Conservation (phyloP, 192 early-diverging fungal genomes). For the Rhizoclosmatium sp. region DNA sequence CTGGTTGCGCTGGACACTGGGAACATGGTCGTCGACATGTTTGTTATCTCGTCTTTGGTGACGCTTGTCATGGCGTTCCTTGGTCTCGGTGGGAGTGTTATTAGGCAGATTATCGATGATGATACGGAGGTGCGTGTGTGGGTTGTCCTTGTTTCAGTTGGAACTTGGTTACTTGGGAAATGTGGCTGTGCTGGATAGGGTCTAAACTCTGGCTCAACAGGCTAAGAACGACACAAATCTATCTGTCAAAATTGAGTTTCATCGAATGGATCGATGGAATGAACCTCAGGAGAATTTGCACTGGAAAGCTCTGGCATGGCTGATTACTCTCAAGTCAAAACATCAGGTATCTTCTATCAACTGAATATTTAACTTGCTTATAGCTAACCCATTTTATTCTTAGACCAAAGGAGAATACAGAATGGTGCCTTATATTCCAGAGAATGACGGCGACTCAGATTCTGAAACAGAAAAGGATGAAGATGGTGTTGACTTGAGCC, state of each 20-base stretch:
- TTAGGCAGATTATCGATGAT: constrained; percentile 29
- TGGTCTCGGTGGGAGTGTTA: constrained; percentile 28
- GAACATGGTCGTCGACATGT: constrained; percentile 50
- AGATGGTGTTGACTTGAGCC: constrained; percentile 10
- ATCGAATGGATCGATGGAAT: constrained; percentile 37
- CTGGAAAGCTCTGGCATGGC: constrained; percentile 39
- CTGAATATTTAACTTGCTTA: too few species aligned
- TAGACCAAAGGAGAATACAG: constrained; percentile 37
- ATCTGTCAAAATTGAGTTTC: constrained; percentile 39
- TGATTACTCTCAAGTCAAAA: constrained; percentile 31
- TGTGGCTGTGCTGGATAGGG: neutral
- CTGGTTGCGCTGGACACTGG: constrained; percentile 41
- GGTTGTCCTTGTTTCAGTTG: constrained; percentile 6
- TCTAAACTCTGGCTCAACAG: constrained; percentile 14
- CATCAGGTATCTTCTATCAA: neutral
- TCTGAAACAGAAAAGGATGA: constrained; percentile 29
- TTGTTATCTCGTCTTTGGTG: constrained; percentile 41
- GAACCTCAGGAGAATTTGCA: constrained; percentile 26
- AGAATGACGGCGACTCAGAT: constrained; percentile 26
- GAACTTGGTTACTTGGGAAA: neutral
- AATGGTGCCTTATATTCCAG: constrained; percentile 36
- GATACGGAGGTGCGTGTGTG: constrained; percentile 11
- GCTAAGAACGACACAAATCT: neutral
- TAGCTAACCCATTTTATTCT: too few species aligned
- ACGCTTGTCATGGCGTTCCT: constrained; percentile 41